phyloP scores from a whole-genome alignment of 192 early-diverging fungal genomes.

The Dimargaris cristalligena region DNA sequence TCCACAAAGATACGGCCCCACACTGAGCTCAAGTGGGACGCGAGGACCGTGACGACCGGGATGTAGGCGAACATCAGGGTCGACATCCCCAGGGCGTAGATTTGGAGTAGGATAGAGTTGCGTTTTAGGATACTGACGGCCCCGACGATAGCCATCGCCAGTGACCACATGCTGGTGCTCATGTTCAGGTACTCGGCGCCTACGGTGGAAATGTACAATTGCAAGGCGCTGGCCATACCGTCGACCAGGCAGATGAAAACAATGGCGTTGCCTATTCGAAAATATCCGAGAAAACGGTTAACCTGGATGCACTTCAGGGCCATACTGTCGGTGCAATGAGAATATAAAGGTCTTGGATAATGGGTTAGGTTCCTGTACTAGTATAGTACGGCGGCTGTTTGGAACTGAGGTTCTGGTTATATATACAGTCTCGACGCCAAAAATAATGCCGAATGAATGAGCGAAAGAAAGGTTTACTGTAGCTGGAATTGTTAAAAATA shows the following conservation, averaged over 20 bases:
- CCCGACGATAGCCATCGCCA: not conserved
- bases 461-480: too few species aligned
- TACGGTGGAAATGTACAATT: not conserved
- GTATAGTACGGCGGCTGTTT: too few species aligned
- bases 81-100: not conserved
- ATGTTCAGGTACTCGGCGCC: not conserved
- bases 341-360: too few species aligned
- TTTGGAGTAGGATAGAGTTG: not conserved
- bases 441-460: too few species aligned
- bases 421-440: too few species aligned
- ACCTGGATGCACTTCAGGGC: not conserved
- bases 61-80: not conserved
- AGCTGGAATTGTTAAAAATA: too few species aligned
- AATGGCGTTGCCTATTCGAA: not conserved
- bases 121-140: not conserved
- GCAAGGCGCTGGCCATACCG: not conserved
- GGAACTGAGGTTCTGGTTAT: too few species aligned
- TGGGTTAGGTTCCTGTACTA: too few species aligned
- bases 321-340: not conserved
- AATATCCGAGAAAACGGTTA: not conserved
- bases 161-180: not conserved
- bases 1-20: too few species aligned
- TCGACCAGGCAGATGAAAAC: not conserved
- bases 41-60: too few species aligned
- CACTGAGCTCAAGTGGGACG: too few species aligned